A percentile compares a stretch with the other conserved stretches of the same genome.
phyloP scores from a whole-genome alignment of 352 stramenopile genomes.

The Pythium diclinum region DNA sequence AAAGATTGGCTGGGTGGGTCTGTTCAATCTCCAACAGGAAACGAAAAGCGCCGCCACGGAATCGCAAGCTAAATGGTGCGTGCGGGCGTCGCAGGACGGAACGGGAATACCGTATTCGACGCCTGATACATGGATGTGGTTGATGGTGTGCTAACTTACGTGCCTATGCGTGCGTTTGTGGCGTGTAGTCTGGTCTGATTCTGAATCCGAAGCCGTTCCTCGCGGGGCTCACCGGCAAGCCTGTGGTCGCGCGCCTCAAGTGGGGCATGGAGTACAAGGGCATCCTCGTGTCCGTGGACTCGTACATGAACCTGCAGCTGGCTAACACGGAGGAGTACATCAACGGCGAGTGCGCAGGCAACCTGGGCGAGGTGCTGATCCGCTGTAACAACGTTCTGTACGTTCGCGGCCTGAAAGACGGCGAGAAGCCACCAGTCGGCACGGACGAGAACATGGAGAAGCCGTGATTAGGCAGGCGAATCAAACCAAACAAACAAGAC shows the following conservation, averaged over 20 bases:
- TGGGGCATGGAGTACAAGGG: constrained; percentile 99
- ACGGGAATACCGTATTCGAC: not conserved
- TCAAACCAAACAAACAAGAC: not conserved
- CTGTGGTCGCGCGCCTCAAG: constrained; percentile 97
- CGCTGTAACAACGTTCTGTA: constrained; percentile 99
- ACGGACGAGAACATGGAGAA: constrained; percentile 42
- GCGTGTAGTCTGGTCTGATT: constrained; percentile 77
- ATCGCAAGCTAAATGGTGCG: constrained; percentile 6
- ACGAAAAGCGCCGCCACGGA: constrained; percentile 1
- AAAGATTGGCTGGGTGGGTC: constrained; percentile 25
- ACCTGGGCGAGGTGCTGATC: constrained; percentile 98
- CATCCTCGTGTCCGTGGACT: constrained; percentile 93
- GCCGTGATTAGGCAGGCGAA: constrained; percentile 9
- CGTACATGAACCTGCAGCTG: constrained; percentile 99
- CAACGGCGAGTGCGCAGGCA: constrained; percentile 95
- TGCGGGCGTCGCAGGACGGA: not conserved
- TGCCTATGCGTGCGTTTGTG: constrained; percentile 12
- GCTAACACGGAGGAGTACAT: constrained; percentile 97
- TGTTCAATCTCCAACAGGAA: not conserved
- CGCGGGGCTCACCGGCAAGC: constrained; percentile 92
- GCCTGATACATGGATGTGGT: not conserved
- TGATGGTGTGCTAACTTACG: not conserved
- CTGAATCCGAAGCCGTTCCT: constrained; percentile 96
- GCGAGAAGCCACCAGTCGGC: constrained; percentile 55
- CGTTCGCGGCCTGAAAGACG: constrained; percentile 84